Percentiles rank a stretch among this genome's conserved stretches.
phyloP scores from a whole-genome alignment of 345 rosid species.

The Hypericum androsaemum region DNA sequence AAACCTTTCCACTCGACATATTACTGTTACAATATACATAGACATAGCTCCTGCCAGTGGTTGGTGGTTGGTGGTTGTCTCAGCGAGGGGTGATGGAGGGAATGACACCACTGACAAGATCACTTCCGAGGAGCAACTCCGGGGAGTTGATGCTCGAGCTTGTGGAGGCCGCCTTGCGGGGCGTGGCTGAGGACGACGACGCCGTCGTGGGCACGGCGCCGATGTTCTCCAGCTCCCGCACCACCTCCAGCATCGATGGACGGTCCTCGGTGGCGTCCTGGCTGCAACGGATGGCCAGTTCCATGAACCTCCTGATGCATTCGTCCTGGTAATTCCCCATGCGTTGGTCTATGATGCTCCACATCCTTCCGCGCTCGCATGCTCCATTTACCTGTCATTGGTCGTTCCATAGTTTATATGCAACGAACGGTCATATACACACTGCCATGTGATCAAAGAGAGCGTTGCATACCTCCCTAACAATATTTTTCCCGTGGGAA shows the following conservation, averaged over 20 bases:
- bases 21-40: too few relatives aligned
- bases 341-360: conserved; percentile 31
- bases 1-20: too few relatives aligned
- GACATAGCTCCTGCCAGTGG: too few relatives aligned
- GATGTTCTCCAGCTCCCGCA: conserved; percentile 40
- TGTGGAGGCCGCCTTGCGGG: conserved; percentile 5
- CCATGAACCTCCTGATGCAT: conserved; percentile 30
- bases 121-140: conserved; percentile 18
- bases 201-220: conserved; percentile 9
- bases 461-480: conserved; percentile 27
- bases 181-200: conserved; percentile 11
- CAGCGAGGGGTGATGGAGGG: conserved; percentile 41
- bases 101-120: conserved; percentile 39
- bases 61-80: not conserved
- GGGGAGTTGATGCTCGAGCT: conserved; percentile 8
- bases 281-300: conserved; percentile 35
- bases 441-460: not conserved
- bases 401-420: too few relatives aligned
- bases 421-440: too few relatives aligned
- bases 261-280: conserved; percentile 23
- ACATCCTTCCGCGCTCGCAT: conserved; percentile 30
- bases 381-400: conserved; percentile 25
- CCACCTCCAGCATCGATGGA: conserved; percentile 37
- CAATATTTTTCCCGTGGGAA: conserved; percentile 38
- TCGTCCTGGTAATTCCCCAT: conserved; percentile 32